Evolutionary conservation across 441 rosid genomes (phyloP).

Genomic region (Aquilaria agallochum): DNA sequence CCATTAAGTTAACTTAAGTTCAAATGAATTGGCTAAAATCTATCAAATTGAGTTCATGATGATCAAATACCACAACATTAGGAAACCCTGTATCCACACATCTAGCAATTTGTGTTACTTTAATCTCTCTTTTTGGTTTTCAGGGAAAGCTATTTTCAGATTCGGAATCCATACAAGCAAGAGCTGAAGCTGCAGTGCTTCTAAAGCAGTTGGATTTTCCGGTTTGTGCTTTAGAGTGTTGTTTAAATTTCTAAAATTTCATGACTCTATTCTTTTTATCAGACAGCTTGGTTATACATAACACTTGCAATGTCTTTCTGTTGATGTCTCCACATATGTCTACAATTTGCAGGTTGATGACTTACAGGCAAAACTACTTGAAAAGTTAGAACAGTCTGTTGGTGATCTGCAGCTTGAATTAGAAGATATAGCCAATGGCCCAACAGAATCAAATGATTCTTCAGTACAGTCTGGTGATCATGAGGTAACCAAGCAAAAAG

Average conservation of each 20-base stretch:
- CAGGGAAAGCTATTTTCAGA: constrained; percentile 91
- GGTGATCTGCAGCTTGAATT: constrained; percentile 63
- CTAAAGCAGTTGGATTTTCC: constrained; percentile 92
- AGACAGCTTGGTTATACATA: constrained; percentile 1
- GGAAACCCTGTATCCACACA: constrained; percentile 5
- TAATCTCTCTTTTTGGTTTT: constrained; percentile 20
- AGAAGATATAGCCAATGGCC: constrained; percentile 37
- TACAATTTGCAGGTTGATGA: constrained; percentile 66
- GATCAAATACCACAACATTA: background rate
- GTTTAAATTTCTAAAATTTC: constrained; percentile 1
- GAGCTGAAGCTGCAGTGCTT: constrained; percentile 98
- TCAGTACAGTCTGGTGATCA: constrained; percentile 39
- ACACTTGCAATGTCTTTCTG: constrained; percentile 7
- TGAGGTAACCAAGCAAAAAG: constrained; percentile 46
- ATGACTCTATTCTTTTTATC: background rate
- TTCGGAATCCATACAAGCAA: constrained; percentile 88
- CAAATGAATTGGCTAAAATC: too few species aligned
- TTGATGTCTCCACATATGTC: constrained; percentile 11
- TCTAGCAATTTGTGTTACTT: constrained; percentile 13
- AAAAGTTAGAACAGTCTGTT: constrained; percentile 88
- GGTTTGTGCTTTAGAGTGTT: constrained; percentile 46
- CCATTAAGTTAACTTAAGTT: too few species aligned
- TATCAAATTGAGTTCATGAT: too few species aligned
- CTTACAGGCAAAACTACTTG: constrained; percentile 81
- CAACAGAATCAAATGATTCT: constrained; percentile 37